Percentiles rank a stretch among this genome's conserved stretches.
These are phyloP conservation scores for Flaveria ramosissima DNA, from an alignment of 129 eudicot genomes.

Conservation along the genomic window DNA sequence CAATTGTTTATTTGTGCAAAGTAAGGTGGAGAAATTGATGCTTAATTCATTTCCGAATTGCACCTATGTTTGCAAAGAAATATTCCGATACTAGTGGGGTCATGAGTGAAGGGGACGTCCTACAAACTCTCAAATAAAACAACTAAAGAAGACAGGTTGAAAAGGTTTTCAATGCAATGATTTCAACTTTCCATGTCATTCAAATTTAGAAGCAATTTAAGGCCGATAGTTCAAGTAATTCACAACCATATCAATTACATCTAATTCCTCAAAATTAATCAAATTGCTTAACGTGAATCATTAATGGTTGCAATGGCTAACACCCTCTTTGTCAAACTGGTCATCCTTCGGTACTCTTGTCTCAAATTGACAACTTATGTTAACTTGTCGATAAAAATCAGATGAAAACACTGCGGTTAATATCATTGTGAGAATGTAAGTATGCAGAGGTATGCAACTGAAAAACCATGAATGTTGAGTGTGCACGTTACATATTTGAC, in stretches of 20 bases:
- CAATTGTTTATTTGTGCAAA: background rate
- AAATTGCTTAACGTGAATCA: background rate
- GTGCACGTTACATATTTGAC: background rate
- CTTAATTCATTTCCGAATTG: constrained; percentile 1
- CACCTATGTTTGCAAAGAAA: background rate
- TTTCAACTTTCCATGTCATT: background rate
- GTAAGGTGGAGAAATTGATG: background rate
- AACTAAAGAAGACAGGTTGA: constrained; percentile 4
- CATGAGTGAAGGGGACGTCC: background rate
- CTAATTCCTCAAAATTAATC: background rate
- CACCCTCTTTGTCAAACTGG: constrained; percentile 9
- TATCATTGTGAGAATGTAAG: background rate
- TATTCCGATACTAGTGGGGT: constrained; percentile 12
- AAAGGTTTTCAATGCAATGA: background rate
- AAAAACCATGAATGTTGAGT: background rate
- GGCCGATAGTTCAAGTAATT: background rate
- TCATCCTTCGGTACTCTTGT: background rate
- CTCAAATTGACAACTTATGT: background rate
- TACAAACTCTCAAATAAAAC: background rate
- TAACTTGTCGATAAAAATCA: background rate
- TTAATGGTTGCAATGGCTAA: background rate
- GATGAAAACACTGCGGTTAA: background rate
- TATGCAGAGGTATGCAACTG: background rate
- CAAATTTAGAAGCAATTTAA: constrained; percentile 14
- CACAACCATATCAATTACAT: background rate